A percentile compares a stretch with the other conserved stretches of the same genome.
Evolutionary conservation across 2,329 filamentous ascomycete species (phyloP).

Genomic region (Aspergillus novofumigatus): DNA sequence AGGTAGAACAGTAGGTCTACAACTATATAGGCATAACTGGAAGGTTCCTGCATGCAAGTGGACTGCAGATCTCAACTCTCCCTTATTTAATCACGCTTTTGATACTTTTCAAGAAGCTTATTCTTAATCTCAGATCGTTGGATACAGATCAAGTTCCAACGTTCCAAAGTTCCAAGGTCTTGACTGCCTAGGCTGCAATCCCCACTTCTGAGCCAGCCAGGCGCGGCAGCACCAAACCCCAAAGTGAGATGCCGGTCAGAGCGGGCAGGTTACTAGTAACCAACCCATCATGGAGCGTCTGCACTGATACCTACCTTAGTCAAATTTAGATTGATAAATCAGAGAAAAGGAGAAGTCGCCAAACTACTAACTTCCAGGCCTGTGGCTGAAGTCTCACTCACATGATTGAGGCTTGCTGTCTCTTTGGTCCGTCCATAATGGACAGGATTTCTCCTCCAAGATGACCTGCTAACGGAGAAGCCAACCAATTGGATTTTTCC

Average conservation of each 20-base stretch:
- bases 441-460: not conserved
- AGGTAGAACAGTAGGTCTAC: not conserved
- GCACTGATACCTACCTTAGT: not conserved
- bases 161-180: not conserved
- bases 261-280: not conserved
- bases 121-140: not conserved
- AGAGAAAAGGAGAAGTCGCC: not conserved
- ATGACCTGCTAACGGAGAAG: not conserved
- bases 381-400: slow-evolving; percentile 7
- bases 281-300: not conserved
- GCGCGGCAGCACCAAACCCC: not conserved
- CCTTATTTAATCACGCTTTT: not conserved
- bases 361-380: not conserved
- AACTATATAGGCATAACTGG: not conserved
- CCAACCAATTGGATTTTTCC: slow-evolving; percentile 8
- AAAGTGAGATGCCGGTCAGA: not conserved
- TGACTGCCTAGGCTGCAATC: not conserved
- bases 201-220: not conserved
- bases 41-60: not conserved
- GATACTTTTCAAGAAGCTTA: not conserved
- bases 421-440: slow-evolving; percentile 2
- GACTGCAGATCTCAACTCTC: not conserved
- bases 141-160: not conserved
- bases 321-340: not conserved
- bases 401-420: slow-evolving; percentile 6